Percentiles rank a stretch among this genome's conserved stretches.
These are phyloP conservation scores for Chenopodium album DNA, from an alignment of 148 eudicot genomes.

Conservation along the genomic window DNA sequence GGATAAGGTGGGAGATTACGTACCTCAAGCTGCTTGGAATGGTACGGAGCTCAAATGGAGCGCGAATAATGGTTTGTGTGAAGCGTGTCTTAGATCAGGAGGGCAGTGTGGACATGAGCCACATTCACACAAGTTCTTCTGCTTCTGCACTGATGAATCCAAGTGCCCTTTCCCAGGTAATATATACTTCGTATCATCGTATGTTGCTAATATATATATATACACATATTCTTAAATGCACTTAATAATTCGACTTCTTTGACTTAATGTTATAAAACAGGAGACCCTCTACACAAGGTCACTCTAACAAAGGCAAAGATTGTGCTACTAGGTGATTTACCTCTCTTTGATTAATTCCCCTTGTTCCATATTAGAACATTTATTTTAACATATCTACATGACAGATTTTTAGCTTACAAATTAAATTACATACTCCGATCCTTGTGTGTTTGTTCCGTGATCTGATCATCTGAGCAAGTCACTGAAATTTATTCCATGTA, in stretches of 20 bases:
- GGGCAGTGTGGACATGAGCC: slow-evolving; percentile 57
- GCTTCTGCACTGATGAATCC: slow-evolving; percentile 42
- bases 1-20: not conserved
- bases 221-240: not conserved
- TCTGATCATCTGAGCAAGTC: no score
- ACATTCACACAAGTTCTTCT: slow-evolving; percentile 33
- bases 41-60: slow-evolving; percentile 55
- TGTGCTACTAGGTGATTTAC: slow-evolving; percentile 15
- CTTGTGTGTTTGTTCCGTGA: no score
- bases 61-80: slow-evolving; percentile 35
- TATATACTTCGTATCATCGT: no score
- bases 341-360: no score
- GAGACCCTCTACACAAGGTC: slow-evolving; percentile 1
- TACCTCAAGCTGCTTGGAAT: not conserved
- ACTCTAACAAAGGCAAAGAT: slow-evolving; percentile 15
- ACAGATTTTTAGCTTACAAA: no score
- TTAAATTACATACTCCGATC: no score
- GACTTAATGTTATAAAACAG: not conserved
- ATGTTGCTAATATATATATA: not conserved
- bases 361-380: no score
- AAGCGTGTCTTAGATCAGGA: slow-evolving; percentile 36
- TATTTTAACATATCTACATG: not conserved
- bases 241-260: not conserved
- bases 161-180: slow-evolving; percentile 31
- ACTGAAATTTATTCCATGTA: no score